Base-by-base conservation (phyloP, 345 rosid species). In the Euclidium syriacum region DNA sequence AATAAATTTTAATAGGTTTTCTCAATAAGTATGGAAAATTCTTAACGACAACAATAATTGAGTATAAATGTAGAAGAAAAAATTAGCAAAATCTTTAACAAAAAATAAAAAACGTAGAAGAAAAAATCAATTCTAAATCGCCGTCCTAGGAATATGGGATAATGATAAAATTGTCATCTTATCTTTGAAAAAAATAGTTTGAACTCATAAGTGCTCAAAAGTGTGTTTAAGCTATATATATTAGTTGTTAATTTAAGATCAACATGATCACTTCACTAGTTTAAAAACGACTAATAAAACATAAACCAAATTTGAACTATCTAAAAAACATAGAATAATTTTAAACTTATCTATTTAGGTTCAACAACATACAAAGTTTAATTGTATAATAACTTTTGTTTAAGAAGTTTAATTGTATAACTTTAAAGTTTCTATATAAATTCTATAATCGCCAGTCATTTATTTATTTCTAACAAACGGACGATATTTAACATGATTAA, bases 111-210 rank as follows among this genome's bases (percentile, higher is more conserved):
- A n/a, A n/a, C n/a, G n/a, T n/a, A n/a, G n/a, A n/a, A n/a, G n/a
- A n/a, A n/a, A n/a, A n/a, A n/a, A n/a, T 47, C 51, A 59, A 32
- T 30, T 12, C 14, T 41, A 30, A 57, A 58, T 10, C 11, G 65
- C 59, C 60, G 66, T 36, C 65, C 46, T 24, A 42, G n/a, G n/a
- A n/a, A n/a, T n/a, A n/a, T n/a, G 30, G 11, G 65, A 59, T 68
- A 59, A 32, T 51, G 17, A 51, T 51, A 59, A 42, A 51, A 4
- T 39, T 32, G 15, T 23, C 41, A 29, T 52, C 52, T 64, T 52
- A 51, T 50, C 46, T 68, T 35, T 7, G 38, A 65, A 39, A 53
- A 25, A 36, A 34, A 35, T 26, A 27, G 47, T 19, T 42, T 58
- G 48, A 22, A 56, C 64, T 66, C 22, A 10, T 36, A 29, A 58